Percentiles rank a stretch among this genome's conserved stretches.
These are phyloP conservation scores for Phytophthora pini DNA, from an alignment of 352 stramenopile species.

Conservation along the genomic window DNA sequence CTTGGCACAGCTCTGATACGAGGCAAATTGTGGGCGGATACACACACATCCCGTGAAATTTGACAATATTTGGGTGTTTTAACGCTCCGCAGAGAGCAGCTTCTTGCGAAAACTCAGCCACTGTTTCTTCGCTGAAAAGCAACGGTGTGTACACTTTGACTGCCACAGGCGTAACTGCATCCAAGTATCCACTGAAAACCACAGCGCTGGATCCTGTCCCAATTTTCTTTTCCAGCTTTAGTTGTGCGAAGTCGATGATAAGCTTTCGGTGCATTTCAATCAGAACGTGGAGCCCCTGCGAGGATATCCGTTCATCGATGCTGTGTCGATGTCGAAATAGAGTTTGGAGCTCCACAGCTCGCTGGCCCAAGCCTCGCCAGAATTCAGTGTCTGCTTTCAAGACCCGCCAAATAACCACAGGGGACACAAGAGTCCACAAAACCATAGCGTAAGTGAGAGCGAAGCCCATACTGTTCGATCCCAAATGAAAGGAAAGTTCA, in stretches of 20 bases:
- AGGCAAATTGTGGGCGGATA: slow-evolving; percentile 67
- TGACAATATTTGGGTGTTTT: slow-evolving; percentile 65
- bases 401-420: slow-evolving; percentile 47
- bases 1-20: slow-evolving; percentile 60
- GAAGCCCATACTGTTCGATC: slow-evolving; percentile 41
- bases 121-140: slow-evolving; percentile 54
- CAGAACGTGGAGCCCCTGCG: slow-evolving; percentile 57
- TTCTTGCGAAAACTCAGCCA: slow-evolving; percentile 64
- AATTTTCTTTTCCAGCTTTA: slow-evolving; percentile 45
- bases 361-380: slow-evolving; percentile 58
- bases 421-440: slow-evolving; percentile 37
- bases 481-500: slow-evolving; percentile 33
- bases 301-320: slow-evolving; percentile 49
- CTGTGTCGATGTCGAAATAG: slow-evolving; percentile 42
- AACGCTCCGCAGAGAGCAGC: slow-evolving; percentile 54
- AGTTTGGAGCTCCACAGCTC: slow-evolving; percentile 37
- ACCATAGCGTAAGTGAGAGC: slow-evolving; percentile 40
- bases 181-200: slow-evolving; percentile 55
- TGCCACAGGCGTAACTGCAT: slow-evolving; percentile 50
- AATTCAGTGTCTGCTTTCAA: slow-evolving; percentile 69
- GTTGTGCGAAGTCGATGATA: slow-evolving; percentile 51
- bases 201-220: slow-evolving; percentile 47
- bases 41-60: slow-evolving; percentile 67
- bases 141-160: slow-evolving; percentile 69
- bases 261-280: slow-evolving; percentile 54